Evolutionary conservation across 805 yeast genomes (phyloP).

Genomic region (Vanderwaltozyma tropicalis): DNA sequence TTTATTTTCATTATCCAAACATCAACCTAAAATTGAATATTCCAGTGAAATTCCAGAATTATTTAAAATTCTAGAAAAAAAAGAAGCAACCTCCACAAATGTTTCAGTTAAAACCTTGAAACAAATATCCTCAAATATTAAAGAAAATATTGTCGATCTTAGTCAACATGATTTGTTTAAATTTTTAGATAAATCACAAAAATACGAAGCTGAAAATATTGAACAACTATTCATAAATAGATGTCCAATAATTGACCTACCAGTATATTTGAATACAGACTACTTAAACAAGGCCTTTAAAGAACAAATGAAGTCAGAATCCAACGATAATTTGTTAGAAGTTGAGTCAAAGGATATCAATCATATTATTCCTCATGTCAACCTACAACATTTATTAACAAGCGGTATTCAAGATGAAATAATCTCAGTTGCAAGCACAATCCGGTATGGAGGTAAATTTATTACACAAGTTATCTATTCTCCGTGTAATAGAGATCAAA

Average conservation of each 20-base stretch:
- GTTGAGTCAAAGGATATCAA: not conserved
- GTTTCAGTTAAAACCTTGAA: not conserved
- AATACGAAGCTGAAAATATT: slow-evolving; percentile 24
- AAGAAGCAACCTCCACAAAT: not conserved
- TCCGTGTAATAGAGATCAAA: slow-evolving; percentile 29
- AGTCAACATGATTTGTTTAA: slow-evolving; percentile 24
- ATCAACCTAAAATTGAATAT: slow-evolving; percentile 6
- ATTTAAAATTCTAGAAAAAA: slow-evolving; percentile 13
- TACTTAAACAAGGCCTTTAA: not conserved
- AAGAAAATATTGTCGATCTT: slow-evolving; percentile 16
- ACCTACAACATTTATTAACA: slow-evolving; percentile 62
- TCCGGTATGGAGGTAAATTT: slow-evolving; percentile 65
- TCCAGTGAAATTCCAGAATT: slow-evolving; percentile 24
- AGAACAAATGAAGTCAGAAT: not conserved
- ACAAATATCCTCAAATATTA: not conserved
- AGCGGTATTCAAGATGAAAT: slow-evolving; percentile 59
- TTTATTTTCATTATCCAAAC: not conserved
- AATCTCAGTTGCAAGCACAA: slow-evolving; percentile 63
- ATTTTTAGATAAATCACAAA: slow-evolving; percentile 19
- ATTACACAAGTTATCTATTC: slow-evolving; percentile 70
- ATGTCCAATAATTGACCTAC: slow-evolving; percentile 32
- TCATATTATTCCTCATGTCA: slow-evolving; percentile 42
- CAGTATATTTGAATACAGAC: slow-evolving; percentile 23
- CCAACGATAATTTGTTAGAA: not conserved
- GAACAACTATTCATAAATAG: slow-evolving; percentile 28